A percentile compares a stretch with the other conserved stretches of the same genome.
These are phyloP conservation scores for Penicillium sp. DNA, from an alignment of 2,329 filamentous ascomycete species.

Conservation along the genomic window DNA sequence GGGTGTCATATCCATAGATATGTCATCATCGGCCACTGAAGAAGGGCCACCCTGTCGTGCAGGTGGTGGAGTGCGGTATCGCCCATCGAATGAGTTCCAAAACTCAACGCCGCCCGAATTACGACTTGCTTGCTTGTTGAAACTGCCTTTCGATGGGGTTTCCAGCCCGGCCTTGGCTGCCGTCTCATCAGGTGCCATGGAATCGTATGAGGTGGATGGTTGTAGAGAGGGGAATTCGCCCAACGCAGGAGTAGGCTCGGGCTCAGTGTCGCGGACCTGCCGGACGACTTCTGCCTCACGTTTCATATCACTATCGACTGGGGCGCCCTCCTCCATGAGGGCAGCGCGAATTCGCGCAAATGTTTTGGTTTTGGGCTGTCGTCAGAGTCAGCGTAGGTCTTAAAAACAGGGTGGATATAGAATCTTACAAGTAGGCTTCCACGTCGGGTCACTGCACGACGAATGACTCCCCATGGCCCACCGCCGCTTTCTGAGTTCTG, in stretches of 20 bases:
- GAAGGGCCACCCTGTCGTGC: constrained; percentile 59
- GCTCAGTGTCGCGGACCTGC: constrained; percentile 88
- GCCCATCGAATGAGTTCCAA: constrained; percentile 78
- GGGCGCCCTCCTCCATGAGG: constrained; percentile 81
- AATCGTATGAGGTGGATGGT: constrained; percentile 33
- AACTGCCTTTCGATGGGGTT: constrained; percentile 64
- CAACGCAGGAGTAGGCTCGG: constrained; percentile 48
- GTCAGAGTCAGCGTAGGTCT: background rate
- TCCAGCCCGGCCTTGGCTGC: constrained; percentile 34
- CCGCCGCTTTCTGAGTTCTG: constrained; percentile 45
- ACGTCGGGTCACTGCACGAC: constrained; percentile 78
- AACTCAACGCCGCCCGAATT: constrained; percentile 73
- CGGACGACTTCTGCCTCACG: constrained; percentile 94
- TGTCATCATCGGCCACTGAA: constrained; percentile 46
- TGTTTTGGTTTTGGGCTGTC: constrained; percentile 88
- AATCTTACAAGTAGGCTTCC: constrained; percentile 79
- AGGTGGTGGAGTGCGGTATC: constrained; percentile 65
- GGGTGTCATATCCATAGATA: constrained; percentile 43
- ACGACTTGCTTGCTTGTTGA: constrained; percentile 71
- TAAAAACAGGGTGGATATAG: background rate
- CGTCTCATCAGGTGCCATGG: constrained; percentile 14
- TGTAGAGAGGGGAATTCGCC: constrained; percentile 53
- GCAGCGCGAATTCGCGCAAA: constrained; percentile 92
- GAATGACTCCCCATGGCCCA: constrained; percentile 72
- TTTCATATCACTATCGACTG: constrained; percentile 83